Evolutionary conservation across 495 filamentous ascomycete genomes (phyloP).

Genomic region (Choiromyces venosus): DNA sequence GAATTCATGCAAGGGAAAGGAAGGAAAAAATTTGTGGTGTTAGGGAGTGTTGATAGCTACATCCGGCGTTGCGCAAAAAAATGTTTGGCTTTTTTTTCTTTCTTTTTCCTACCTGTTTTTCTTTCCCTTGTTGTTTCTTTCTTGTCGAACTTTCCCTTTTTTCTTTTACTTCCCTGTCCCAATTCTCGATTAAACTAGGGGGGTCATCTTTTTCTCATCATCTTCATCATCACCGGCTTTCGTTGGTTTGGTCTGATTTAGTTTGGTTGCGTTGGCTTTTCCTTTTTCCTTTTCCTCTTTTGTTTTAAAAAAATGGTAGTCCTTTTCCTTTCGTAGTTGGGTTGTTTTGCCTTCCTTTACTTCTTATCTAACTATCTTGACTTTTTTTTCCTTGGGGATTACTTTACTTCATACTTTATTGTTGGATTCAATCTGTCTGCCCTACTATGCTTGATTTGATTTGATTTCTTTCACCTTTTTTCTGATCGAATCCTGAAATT

Average conservation of each 20-base stretch:
- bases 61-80: constrained; percentile 39
- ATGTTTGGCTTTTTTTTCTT: constrained; percentile 37
- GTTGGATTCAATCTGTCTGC: background rate
- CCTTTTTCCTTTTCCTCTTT: background rate
- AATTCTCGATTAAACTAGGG: background rate
- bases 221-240: constrained; percentile 5
- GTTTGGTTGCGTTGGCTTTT: constrained; percentile 4
- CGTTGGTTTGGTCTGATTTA: constrained; percentile 7
- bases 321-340: constrained; percentile 7
- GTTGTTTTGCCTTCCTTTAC: constrained; percentile 2
- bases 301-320: background rate
- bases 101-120: constrained; percentile 30
- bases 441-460: background rate
- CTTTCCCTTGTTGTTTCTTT: constrained; percentile 26
- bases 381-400: background rate
- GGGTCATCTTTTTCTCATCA: background rate
- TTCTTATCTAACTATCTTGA: background rate
- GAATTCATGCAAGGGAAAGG: constrained; percentile 11
- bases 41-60: constrained; percentile 40
- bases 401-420: background rate
- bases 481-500: background rate
- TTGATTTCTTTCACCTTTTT: constrained; percentile 3
- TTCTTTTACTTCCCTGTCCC: background rate
- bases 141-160: constrained; percentile 2
- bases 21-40: constrained; percentile 37